Evolutionary conservation across 2,329 filamentous ascomycete species (phyloP).

Genomic region (Dactylellina sp.): DNA sequence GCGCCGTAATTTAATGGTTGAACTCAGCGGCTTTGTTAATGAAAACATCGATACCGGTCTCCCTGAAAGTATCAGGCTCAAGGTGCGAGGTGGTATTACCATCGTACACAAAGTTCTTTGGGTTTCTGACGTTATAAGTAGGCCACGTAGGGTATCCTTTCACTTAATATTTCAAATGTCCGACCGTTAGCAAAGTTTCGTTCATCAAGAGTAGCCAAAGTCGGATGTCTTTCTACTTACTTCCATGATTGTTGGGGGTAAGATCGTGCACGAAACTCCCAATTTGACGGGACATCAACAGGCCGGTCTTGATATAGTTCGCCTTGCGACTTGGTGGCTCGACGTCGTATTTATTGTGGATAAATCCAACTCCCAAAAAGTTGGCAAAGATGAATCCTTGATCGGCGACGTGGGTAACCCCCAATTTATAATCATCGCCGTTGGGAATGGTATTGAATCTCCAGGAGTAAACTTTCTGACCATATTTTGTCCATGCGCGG

Average conservation of each 20-base stretch:
- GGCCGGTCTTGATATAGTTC: constrained; percentile 44
- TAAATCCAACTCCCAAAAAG: constrained; percentile 59
- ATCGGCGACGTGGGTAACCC: constrained; percentile 69
- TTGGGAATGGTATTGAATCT: constrained; percentile 71
- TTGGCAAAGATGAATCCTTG: constrained; percentile 64
- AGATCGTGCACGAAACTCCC: constrained; percentile 51
- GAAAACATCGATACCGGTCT: constrained; percentile 39
- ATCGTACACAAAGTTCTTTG: constrained; percentile 49
- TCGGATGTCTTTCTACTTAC: constrained; percentile 24
- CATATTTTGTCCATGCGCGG: constrained; percentile 67
- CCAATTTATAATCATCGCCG: constrained; percentile 65
- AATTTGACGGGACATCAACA: constrained; percentile 46
- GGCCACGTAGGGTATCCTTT: constrained; percentile 47
- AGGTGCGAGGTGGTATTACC: constrained; percentile 48
- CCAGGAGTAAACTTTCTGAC: constrained; percentile 71
- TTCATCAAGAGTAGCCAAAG: not conserved
- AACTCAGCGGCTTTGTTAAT: constrained; percentile 38
- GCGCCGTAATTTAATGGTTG: constrained; percentile 4
- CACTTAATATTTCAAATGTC: constrained; percentile 19
- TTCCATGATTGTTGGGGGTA: constrained; percentile 41
- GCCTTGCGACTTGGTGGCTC: constrained; percentile 29
- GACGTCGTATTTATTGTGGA: constrained; percentile 43
- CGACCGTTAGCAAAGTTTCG: not conserved
- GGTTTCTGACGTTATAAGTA: constrained; percentile 26
- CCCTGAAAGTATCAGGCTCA: constrained; percentile 41